A percentile compares a stretch with the other conserved stretches of the same genome.
Conservation (phyloP, 768 basidiomycete genomes). For the Rhizopogon sp. region DNA sequence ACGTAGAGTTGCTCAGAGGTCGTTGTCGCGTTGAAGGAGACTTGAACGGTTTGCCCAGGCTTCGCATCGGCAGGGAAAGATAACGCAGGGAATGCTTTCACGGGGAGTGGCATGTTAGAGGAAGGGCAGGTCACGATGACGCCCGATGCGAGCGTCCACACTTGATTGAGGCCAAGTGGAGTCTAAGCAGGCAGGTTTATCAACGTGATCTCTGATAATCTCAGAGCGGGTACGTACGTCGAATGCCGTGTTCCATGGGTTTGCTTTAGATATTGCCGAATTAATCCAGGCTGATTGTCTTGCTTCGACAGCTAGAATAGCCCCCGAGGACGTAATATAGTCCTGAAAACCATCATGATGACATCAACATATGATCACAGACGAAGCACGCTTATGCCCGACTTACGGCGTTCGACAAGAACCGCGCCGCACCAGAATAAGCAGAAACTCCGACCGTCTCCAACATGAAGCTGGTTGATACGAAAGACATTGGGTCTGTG, state of each 20-base stretch:
- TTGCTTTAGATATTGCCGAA: constrained; percentile 32
- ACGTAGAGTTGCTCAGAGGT: constrained; percentile 21
- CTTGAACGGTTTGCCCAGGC: constrained; percentile 24
- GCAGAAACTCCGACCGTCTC: constrained; percentile 54
- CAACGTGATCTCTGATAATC: neutral
- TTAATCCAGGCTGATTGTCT: constrained; percentile 48
- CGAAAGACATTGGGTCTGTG: constrained; percentile 39
- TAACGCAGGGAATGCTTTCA: constrained; percentile 43
- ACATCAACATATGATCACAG: neutral
- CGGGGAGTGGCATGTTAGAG: constrained; percentile 43
- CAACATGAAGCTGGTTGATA: constrained; percentile 38
- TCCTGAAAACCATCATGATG: constrained; percentile 17
- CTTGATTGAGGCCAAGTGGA: constrained; percentile 35
- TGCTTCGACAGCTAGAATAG: constrained; percentile 54
- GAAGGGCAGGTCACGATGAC: constrained; percentile 48
- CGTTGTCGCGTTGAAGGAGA: constrained; percentile 18
- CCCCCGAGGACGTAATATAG: constrained; percentile 49
- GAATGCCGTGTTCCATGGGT: constrained; percentile 45
- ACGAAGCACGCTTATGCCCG: neutral
- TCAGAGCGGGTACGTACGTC: constrained; percentile 22
- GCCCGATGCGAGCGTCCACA: constrained; percentile 38
- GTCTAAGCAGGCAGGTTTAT: constrained; percentile 19
- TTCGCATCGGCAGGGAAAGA: constrained; percentile 25
- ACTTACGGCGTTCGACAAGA: constrained; percentile 25
- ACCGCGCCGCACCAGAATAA: constrained; percentile 51